Percentiles rank a stretch among this genome's conserved stretches.
phyloP scores from a whole-genome alignment of 116 monocot species.

The Cymodocea nodosa region DNA sequence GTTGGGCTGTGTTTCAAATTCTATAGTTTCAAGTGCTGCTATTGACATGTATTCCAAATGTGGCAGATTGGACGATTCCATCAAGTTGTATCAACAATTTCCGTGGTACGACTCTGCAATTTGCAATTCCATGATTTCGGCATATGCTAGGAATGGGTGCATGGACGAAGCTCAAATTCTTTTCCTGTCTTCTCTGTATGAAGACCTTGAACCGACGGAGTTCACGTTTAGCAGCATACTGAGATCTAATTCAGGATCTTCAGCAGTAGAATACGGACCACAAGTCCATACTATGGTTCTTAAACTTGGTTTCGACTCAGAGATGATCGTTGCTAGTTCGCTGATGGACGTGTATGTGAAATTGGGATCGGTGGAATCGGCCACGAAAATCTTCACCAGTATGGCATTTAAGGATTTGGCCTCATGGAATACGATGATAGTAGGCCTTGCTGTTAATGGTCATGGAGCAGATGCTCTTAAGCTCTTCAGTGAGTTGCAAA shows the following conservation, averaged over 20 bases:
- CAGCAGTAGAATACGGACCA: conserved; percentile 23
- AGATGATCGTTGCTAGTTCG: conserved; percentile 46
- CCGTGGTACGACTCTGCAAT: conserved; percentile 26
- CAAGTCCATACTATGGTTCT: conserved; percentile 53
- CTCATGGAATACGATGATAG: conserved; percentile 65
- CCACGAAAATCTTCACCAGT: conserved; percentile 34
- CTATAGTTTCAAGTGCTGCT: conserved; percentile 67
- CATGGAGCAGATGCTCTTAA: conserved; percentile 30
- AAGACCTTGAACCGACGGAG: conserved; percentile 38
- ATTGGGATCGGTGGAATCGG: conserved; percentile 37
- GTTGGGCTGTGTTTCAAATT: conserved; percentile 51
- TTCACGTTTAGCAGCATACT: conserved; percentile 64
- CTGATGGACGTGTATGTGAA: conserved; percentile 65
- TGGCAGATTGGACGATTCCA: conserved; percentile 58
- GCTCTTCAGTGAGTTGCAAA: conserved; percentile 35
- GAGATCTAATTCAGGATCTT: conserved; percentile 41
- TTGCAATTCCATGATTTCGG: conserved; percentile 53
- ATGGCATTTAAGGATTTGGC: conserved; percentile 43
- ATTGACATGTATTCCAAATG: conserved; percentile 84
- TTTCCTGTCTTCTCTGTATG: conserved; percentile 23
- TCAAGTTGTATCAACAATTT: conserved; percentile 39
- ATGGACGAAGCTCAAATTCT: conserved; percentile 35
- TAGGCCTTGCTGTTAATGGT: conserved; percentile 64
- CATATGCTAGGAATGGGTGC: conserved; percentile 27
- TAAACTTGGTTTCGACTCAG: conserved; percentile 49